Percentiles rank a stretch among this genome's conserved stretches.
Evolutionary conservation across 78 protist species (phyloP).

Genomic region (Dictyostelium intermedium): DNA sequence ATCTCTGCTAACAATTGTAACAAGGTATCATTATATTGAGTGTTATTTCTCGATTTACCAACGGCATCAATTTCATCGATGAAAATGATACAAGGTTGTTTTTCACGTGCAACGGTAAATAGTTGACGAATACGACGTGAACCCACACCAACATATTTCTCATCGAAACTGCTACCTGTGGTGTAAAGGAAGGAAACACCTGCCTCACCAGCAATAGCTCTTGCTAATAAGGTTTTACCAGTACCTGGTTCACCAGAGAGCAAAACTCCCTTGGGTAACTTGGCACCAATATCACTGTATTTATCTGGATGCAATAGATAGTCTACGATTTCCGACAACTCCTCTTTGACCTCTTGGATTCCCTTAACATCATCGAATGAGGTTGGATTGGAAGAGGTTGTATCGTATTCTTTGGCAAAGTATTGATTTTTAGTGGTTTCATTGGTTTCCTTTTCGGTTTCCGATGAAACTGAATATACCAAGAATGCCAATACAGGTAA

Average conservation of each 20-base stretch:
- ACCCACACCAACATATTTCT: conserved; percentile 98
- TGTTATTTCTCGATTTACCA: conserved; percentile 85
- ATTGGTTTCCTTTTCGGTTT: neutral
- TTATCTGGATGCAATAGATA: conserved; percentile 89
- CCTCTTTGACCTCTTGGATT: conserved; percentile 89
- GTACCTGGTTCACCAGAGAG: conserved; percentile 96
- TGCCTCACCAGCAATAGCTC: conserved; percentile 96
- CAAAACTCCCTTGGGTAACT: conserved; percentile 91
- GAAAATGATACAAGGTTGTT: conserved; percentile 93
- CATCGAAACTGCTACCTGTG: conserved; percentile 93
- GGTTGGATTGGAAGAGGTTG: neutral
- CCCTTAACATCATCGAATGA: conserved; percentile 83
- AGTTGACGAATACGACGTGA: conserved; percentile 93
- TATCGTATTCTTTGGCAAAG: conserved; percentile 34
- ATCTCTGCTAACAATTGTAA: conserved; percentile 92
- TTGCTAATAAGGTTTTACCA: conserved; percentile 97
- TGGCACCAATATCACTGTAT: conserved; percentile 93
- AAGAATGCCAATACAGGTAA: conserved; percentile 11
- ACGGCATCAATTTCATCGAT: conserved; percentile 97
- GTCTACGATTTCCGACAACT: conserved; percentile 90
- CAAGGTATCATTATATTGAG: conserved; percentile 85
- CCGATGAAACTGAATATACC: neutral
- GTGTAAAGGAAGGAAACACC: conserved; percentile 92
- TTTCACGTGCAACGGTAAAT: conserved; percentile 84
- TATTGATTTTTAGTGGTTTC: neutral